Conservation (phyloP, 176 grass and related monocot species). For the Carex scoparia region DNA sequence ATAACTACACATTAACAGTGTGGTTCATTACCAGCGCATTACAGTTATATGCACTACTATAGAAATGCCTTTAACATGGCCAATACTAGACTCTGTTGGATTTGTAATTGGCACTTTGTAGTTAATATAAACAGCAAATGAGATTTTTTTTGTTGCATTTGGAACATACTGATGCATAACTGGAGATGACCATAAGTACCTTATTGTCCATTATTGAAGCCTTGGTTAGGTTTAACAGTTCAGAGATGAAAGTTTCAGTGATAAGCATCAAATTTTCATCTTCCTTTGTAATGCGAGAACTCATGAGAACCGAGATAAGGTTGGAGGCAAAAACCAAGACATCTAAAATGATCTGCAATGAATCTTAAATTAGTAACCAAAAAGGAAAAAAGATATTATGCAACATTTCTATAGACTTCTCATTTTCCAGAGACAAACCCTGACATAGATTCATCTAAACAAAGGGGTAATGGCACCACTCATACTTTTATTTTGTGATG, state of each 20-base stretch:
- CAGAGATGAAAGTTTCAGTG: conserved; percentile 41
- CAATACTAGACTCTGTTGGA: background rate
- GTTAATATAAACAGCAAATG: conserved; percentile 1
- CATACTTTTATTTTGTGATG: background rate
- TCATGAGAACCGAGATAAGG: conserved; percentile 39
- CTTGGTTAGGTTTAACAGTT: conserved; percentile 46
- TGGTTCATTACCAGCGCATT: background rate
- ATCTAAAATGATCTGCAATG: conserved; percentile 63
- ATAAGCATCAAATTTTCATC: conserved; percentile 30
- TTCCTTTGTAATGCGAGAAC: conserved; percentile 25
- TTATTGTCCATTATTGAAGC: conserved; percentile 49
- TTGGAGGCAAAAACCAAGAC: conserved; percentile 51
- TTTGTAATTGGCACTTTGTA: background rate
- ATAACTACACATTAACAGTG: background rate
- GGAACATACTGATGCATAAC: background rate
- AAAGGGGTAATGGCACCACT: background rate
- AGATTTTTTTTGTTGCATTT: background rate
- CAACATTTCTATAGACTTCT: conserved; percentile 2
- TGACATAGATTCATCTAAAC: conserved; percentile 1
- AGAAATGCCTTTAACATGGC: background rate
- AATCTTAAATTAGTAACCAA: conserved; percentile 13
- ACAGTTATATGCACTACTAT: background rate
- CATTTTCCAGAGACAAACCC: background rate
- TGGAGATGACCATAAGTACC: conserved; percentile 32
- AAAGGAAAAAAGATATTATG: conserved; percentile 10